Evolutionary conservation across 441 rosid species (phyloP), one percentile per base, ranked within the genome.

Genomic region (Raphanus hybrid): DNA sequence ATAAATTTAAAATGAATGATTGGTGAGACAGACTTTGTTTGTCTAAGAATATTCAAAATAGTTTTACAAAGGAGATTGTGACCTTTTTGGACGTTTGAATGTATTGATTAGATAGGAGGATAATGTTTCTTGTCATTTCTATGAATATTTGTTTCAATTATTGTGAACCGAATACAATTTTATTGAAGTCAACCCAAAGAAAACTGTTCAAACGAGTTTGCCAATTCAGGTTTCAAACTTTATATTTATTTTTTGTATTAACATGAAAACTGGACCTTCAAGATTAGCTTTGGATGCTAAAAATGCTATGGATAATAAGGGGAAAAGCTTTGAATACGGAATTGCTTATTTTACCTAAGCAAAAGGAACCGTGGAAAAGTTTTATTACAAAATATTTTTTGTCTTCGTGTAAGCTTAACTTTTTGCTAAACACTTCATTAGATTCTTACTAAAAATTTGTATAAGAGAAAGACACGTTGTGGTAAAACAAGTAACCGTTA

Each of bases 61-160:
- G 70, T 15, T 7, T 54, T 54, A 15, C 59, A 15, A 12, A 20
- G 52, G 52, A 45, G 59, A 54, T 16, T 54, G 59, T 54, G 59
- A 15, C 59, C 23, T 27, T 72, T 67, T 48, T 34, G 71, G 73
- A 50, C 55, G 16, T 37, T 62, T 63, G 57, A 39, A 54, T 67
- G 81, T 62, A 61, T 67, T 64, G 39, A 73, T 12, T 54, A 27
- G 69, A 78, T 78, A 37, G 63, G 81, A 61, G 23, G 59, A 54
- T 35, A 78, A 59, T 67, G 52, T 45, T 45, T 11, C 59, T 78
- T 73, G 70, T 73, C 74, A 73, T 73, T 78, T 73, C 43, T 29
- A 16, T 68, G 8, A 68, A 62, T 6, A 50, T 62, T 73, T 11
- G 74, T 74, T 68, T 62, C 61, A 39, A 9, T 27, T 59, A 5